These are phyloP conservation scores for Saccharomycopsis sp. DNA, from an alignment of 805 yeast species.

Conservation along the genomic window DNA sequence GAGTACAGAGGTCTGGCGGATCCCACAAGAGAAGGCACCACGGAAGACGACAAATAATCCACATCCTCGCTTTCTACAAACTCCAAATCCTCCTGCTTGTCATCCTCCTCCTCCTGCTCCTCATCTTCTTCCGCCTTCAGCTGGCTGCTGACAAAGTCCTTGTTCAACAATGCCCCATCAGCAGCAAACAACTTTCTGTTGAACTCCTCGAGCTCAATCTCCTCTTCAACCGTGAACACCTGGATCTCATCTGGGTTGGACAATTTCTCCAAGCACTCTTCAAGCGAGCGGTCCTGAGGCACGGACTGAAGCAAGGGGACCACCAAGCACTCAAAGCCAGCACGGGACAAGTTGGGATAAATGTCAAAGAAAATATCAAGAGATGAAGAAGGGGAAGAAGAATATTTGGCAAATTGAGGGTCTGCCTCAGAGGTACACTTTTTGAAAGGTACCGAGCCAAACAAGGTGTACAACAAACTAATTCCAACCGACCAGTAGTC, in stretches of 20 bases:
- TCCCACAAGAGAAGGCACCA: too few species aligned
- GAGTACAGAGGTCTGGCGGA: too few species aligned
- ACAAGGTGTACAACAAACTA: conserved; percentile 65
- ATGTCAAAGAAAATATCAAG: conserved; percentile 67
- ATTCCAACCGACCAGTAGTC: conserved; percentile 89
- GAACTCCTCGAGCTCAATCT: conserved; percentile 22
- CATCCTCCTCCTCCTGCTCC: too few species aligned
- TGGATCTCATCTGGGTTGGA: conserved; percentile 30
- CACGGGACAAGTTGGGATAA: conserved; percentile 65
- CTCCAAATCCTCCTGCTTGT: too few species aligned
- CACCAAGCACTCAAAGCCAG: conserved; percentile 55
- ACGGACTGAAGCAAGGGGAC: conserved; percentile 59
- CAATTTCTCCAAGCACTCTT: conserved; percentile 37
- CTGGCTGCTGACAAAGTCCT: too few species aligned
- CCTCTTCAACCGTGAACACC: conserved; percentile 66
- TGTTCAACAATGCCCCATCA: neutral
- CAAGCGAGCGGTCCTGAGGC: conserved; percentile 45
- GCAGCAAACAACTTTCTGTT: neutral
- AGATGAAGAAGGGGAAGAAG: neutral
- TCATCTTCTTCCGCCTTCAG: too few species aligned
- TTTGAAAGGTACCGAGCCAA: conserved; percentile 79
- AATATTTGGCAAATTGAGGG: conserved; percentile 57
- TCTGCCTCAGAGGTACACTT: conserved; percentile 54
- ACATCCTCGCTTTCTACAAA: too few species aligned
- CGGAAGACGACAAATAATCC: too few species aligned